A percentile compares a stretch with the other conserved stretches of the same genome.
Evolutionary conservation across 2,329 filamentous ascomycete species (phyloP).

Genomic region (Chaetomiaceae sp.): DNA sequence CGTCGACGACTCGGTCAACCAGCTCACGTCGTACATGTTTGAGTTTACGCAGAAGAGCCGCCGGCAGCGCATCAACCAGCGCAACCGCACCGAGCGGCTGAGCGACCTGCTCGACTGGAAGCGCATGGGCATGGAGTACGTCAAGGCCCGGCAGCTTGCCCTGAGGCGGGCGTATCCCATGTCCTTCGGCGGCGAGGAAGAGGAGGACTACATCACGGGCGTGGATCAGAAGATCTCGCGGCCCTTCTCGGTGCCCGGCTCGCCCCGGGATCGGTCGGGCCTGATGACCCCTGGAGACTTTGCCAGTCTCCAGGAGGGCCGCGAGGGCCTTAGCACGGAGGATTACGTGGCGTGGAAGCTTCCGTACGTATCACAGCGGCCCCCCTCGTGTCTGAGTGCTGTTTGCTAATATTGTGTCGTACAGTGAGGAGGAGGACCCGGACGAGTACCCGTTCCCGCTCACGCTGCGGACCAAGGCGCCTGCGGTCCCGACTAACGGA

Average conservation of each 20-base stretch:
- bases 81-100: slow-evolving; percentile 90
- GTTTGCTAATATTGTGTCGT: slow-evolving; percentile 30
- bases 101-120: slow-evolving; percentile 98
- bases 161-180: slow-evolving; percentile 85
- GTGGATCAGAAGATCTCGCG: slow-evolving; percentile 93
- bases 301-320: slow-evolving; percentile 89
- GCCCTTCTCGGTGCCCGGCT: slow-evolving; percentile 90
- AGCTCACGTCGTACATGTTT: slow-evolving; percentile 87
- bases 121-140: slow-evolving; percentile 98
- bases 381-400: background rate
- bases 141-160: slow-evolving; percentile 92
- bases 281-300: slow-evolving; percentile 99
- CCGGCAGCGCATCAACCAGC: slow-evolving; percentile 96
- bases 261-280: slow-evolving; percentile 80
- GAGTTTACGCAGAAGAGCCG: slow-evolving; percentile 92
- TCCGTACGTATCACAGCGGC: slow-evolving; percentile 63
- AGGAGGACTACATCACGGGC: slow-evolving; percentile 85
- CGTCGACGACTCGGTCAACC: slow-evolving; percentile 95
- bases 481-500: slow-evolving; percentile 40
- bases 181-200: slow-evolving; percentile 76
- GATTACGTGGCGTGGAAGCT: slow-evolving; percentile 98
- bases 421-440: slow-evolving; percentile 86
- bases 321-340: slow-evolving; percentile 88
- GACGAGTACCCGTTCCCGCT: slow-evolving; percentile 63
- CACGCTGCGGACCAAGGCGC: slow-evolving; percentile 52